A percentile compares a stretch with the other conserved stretches of the same genome.
Evolutionary conservation across 805 yeast species (phyloP).

Genomic region (Barnettozyma populi): DNA sequence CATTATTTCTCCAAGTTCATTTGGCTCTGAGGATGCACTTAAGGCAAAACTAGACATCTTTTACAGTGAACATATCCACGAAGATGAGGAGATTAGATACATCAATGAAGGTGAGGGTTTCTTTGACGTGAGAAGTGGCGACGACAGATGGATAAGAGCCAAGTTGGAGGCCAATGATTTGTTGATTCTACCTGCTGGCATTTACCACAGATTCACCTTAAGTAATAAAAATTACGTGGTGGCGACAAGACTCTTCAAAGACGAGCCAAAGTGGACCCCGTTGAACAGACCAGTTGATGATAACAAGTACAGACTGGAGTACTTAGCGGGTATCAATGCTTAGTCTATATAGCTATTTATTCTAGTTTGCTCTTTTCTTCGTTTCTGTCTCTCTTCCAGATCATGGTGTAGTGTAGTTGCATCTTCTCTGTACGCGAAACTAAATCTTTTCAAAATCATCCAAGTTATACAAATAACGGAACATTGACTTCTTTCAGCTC

Average conservation of each 20-base stretch:
- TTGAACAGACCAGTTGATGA: conserved; percentile 60
- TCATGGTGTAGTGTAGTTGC: too few species aligned
- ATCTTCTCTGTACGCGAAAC: too few species aligned
- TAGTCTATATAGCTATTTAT: background rate
- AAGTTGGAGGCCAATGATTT: conserved; percentile 58
- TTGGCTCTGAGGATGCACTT: conserved; percentile 61
- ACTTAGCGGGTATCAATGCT: conserved; percentile 28
- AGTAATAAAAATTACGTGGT: conserved; percentile 55
- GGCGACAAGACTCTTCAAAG: conserved; percentile 82
- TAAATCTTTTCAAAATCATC: background rate
- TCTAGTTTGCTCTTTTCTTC: too few species aligned
- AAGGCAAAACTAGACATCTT: conserved; percentile 62
- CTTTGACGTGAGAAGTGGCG: conserved; percentile 73
- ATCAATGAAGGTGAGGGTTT: conserved; percentile 85
- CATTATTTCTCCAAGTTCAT: conserved; percentile 49
- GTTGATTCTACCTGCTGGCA: conserved; percentile 81
- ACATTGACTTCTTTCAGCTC: background rate
- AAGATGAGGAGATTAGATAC: conserved; percentile 94
- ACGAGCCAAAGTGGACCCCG: conserved; percentile 96
- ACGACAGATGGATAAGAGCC: conserved; percentile 72
- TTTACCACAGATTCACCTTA: conserved; percentile 88
- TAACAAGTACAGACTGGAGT: conserved; percentile 40
- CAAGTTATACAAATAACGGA: too few species aligned
- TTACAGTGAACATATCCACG: conserved; percentile 86
- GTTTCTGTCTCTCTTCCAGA: background rate